These are phyloP conservation scores for Bipolaris zeicola DNA, from an alignment of 2,329 filamentous ascomycete genomes.

Conservation along the genomic window DNA sequence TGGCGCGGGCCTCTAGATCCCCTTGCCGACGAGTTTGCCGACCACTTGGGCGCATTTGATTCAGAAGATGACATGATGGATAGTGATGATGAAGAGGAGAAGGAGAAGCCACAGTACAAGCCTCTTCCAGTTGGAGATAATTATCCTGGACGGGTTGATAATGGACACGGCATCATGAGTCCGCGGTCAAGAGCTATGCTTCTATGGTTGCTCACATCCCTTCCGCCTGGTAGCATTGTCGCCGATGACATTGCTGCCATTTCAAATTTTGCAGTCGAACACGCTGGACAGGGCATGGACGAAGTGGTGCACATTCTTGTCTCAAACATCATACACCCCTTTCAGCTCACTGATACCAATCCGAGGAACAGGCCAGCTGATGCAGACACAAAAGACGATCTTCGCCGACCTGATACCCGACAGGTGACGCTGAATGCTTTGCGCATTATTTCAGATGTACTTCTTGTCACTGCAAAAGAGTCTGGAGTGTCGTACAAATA, in stretches of 20 bases:
- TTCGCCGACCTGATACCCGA: conserved; percentile 26
- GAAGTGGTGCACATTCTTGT: conserved; percentile 92
- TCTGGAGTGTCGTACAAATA: conserved; percentile 70
- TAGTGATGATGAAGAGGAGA: conserved; percentile 74
- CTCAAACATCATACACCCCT: conserved; percentile 77
- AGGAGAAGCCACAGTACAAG: conserved; percentile 30
- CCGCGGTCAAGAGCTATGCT: conserved; percentile 65
- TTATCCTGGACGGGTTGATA: conserved; percentile 35
- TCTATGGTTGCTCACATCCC: conserved; percentile 78
- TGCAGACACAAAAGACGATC: conserved; percentile 29
- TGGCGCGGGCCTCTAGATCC: conserved; percentile 78
- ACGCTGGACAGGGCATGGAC: conserved; percentile 82
- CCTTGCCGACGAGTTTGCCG: conserved; percentile 81
- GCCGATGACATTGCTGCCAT: conserved; percentile 85
- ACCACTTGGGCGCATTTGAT: conserved; percentile 77
- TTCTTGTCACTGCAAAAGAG: conserved; percentile 62
- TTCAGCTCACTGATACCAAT: conserved; percentile 74
- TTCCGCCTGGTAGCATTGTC: conserved; percentile 76
- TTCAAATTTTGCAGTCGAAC: conserved; percentile 85
- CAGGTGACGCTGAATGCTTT: conserved; percentile 61
- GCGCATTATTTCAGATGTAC: conserved; percentile 79
- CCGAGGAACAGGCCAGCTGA: conserved; percentile 51
- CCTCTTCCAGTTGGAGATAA: conserved; percentile 36
- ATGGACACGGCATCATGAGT: conserved; percentile 37
- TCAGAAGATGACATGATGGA: conserved; percentile 47